A percentile compares a stretch with the other conserved stretches of the same genome.
phyloP scores from a whole-genome alignment of 495 filamentous ascomycete genomes.

The Penicillium waksmanii region DNA sequence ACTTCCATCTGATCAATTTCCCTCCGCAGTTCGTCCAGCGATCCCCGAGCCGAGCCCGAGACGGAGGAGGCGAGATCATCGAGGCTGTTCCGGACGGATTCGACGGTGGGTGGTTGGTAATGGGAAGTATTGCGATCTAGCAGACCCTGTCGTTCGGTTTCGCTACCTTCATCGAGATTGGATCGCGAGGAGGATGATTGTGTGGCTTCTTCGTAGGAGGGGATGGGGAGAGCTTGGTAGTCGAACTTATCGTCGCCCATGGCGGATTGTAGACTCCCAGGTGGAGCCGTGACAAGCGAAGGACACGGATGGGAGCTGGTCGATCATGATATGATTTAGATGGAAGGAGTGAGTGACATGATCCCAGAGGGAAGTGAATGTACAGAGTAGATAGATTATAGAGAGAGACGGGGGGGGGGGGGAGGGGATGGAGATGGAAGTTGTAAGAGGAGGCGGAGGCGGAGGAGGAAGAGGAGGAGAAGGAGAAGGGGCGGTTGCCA shows the following conservation, averaged over 20 bases:
- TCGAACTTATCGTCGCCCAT: conserved; percentile 65
- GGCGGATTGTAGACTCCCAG: conserved; percentile 38
- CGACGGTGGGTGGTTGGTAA: conserved; percentile 77
- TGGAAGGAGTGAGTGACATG: conserved; percentile 40
- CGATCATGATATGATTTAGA: conserved; percentile 50
- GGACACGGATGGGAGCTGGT: conserved; percentile 36
- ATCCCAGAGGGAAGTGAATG: conserved; percentile 21
- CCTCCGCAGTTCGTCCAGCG: conserved; percentile 65
- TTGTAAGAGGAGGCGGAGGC: conserved; percentile 8
- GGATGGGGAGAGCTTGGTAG: conserved; percentile 79
- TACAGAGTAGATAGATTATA: conserved; percentile 5
- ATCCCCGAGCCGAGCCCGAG: conserved; percentile 46
- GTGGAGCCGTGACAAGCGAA: conserved; percentile 38
- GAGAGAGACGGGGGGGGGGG: conserved; percentile 12
- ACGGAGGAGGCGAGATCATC: conserved; percentile 56
- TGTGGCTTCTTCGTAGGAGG: conserved; percentile 91
- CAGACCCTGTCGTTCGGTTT: conserved; percentile 65
- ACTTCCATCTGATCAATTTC: conserved; percentile 93
- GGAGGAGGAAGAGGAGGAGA: conserved; percentile 10
- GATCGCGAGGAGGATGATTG: conserved; percentile 65
- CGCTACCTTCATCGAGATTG: conserved; percentile 60
- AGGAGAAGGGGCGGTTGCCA: too few relatives aligned
- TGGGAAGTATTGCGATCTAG: conserved; percentile 48
- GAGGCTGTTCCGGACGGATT: conserved; percentile 65
- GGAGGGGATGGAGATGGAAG: conserved; percentile 9